Evolutionary conservation across 371 early-diverging fungal species (phyloP).

Genomic region (Mucor lusitanicus): DNA sequence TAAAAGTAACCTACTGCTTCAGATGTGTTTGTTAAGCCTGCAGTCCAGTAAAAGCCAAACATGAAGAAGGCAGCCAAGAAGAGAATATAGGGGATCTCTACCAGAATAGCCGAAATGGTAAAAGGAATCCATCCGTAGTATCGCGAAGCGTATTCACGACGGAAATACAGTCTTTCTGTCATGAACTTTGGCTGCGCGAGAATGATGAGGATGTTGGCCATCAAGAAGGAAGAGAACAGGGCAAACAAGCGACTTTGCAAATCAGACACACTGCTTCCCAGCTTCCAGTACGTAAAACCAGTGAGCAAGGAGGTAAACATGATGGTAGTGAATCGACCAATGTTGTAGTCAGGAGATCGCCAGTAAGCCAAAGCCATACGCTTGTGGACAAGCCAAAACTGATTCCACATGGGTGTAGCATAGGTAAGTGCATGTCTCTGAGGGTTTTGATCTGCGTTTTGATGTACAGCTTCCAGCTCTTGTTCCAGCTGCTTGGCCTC

Average conservation of each 20-base stretch:
- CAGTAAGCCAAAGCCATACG: constrained; percentile 61
- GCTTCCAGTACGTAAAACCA: constrained; percentile 60
- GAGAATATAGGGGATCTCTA: constrained; percentile 57
- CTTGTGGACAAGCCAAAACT: constrained; percentile 40
- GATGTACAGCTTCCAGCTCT: constrained; percentile 19
- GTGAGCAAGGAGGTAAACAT: constrained; percentile 47
- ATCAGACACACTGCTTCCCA: constrained; percentile 47
- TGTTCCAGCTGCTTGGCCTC: constrained; percentile 20
- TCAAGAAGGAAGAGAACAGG: constrained; percentile 61
- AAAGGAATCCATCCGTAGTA: constrained; percentile 69
- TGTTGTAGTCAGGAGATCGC: constrained; percentile 60
- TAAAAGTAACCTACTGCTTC: constrained; percentile 57
- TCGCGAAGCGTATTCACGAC: constrained; percentile 64
- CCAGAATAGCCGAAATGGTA: constrained; percentile 44
- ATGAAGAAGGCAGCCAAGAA: constrained; percentile 49
- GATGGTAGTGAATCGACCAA: constrained; percentile 48
- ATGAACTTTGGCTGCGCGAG: constrained; percentile 52
- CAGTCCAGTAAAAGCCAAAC: constrained; percentile 65
- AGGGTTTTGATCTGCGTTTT: constrained; percentile 10
- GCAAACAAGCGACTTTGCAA: constrained; percentile 66
- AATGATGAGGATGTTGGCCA: constrained; percentile 44
- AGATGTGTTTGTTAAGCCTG: constrained; percentile 48
- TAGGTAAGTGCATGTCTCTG: constrained; percentile 16
- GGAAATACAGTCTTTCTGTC: constrained; percentile 61
- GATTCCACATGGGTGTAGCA: constrained; percentile 32